Evolutionary conservation across 139 green algal genomes (phyloP).

Genomic region (Diplosphaera chodatii): DNA sequence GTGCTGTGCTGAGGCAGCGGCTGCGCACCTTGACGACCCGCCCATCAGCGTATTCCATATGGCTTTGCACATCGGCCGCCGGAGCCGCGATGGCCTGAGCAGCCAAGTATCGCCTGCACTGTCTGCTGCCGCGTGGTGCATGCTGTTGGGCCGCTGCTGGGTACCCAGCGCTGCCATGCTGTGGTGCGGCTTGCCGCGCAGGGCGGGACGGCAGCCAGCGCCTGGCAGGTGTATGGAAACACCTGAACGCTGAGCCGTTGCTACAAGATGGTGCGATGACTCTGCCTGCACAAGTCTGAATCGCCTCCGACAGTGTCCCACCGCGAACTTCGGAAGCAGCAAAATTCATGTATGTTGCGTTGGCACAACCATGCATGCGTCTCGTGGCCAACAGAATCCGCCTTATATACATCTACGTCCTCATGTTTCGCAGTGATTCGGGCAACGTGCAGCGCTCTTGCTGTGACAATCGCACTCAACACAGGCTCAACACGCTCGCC

Average conservation of each 20-base stretch:
- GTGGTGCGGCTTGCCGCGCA: too few species aligned
- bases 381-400: neutral
- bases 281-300: neutral
- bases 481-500: too few species aligned
- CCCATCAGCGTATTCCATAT: constrained; percentile 4
- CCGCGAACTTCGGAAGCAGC: neutral
- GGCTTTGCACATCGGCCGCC: neutral
- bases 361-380: neutral
- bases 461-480: too few species aligned
- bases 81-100: neutral
- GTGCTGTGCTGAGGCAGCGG: too few species aligned
- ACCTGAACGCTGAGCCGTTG: neutral
- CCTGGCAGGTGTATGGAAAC: neutral
- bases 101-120: neutral
- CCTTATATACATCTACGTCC: too few species aligned
- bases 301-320: neutral
- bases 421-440: too few species aligned
- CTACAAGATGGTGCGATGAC: too few species aligned
- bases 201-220: neutral
- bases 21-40: constrained; percentile 23
- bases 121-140: neutral
- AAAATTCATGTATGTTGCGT: too few species aligned
- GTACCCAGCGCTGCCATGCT: neutral
- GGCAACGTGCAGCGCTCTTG: too few species aligned
- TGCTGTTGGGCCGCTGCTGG: neutral